Evolutionary conservation across 176 grass and related monocot genomes (phyloP), one percentile per base, ranked within the genome.

Genomic region (Tillandsia leiboldiana): DNA sequence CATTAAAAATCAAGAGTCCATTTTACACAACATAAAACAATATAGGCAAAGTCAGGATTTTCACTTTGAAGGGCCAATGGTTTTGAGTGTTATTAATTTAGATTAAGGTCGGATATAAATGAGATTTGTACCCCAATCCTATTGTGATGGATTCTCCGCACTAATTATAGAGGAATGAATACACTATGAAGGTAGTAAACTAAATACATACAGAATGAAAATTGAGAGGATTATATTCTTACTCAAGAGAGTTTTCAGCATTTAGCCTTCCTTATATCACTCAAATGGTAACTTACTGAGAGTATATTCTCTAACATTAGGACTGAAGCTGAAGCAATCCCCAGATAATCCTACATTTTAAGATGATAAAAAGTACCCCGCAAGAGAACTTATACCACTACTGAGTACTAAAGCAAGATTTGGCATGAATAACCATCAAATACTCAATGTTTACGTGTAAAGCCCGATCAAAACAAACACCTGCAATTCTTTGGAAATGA

Each of bases 401-500:
- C 53, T 15, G 4, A 17, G 14, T 17, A 57, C 53, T 61, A 61
- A 61, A 61, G 56, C 15, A 61, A 61, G 10, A 18, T 20, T 61
- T 9, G 15, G 2, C 56, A n/a, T 23, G 2, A 61, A 18, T 23
- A 10, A 18, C 56, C 56, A 61, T 42, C 8, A 23, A 61, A 61
- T 7, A 23, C 7, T 20, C 10, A 61, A 15, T 61, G n/a, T 59
- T 15, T 59, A 22, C 22, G 15, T 42, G 33, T 42, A 7, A 42
- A 42, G 33, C 33, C 56, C 17, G 12, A 66, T 63, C 42, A 28
- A 82, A 26, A 64, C 17, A 24, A 53, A n/a, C 42, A 90, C 90
- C 95, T 99, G 90, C 87, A 90, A 11, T 80, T 80, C 27, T 86
- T 78, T 72, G 84, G 80, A 82, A 90, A 99, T 20, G 95, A 82